These are phyloP conservation scores for Butyriboletus loyo DNA, from an alignment of 768 basidiomycete genomes.

Conservation along the genomic window DNA sequence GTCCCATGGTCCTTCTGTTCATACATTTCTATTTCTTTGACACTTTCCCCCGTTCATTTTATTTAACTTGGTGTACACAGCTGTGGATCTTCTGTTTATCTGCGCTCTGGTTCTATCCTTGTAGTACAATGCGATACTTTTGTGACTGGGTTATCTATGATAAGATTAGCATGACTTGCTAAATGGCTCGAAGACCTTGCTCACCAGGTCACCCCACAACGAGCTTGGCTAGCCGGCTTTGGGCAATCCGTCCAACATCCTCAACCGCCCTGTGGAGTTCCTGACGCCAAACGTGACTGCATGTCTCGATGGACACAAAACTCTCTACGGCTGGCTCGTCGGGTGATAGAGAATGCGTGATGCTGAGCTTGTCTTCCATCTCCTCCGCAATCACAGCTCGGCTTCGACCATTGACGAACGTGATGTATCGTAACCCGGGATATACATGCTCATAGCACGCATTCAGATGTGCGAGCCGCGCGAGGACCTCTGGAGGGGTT, in stretches of 20 bases:
- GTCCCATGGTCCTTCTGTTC: neutral
- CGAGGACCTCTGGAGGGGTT: slow-evolving; percentile 73
- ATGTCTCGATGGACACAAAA: slow-evolving; percentile 37
- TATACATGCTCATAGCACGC: slow-evolving; percentile 70
- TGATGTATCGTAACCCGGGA: slow-evolving; percentile 81
- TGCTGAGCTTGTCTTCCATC: slow-evolving; percentile 66
- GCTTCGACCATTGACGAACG: slow-evolving; percentile 85
- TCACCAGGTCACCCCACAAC: slow-evolving; percentile 3
- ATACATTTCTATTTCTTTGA: slow-evolving; percentile 4
- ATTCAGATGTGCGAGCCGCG: slow-evolving; percentile 72
- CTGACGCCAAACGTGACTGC: slow-evolving; percentile 50
- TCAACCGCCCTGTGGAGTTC: slow-evolving; percentile 72
- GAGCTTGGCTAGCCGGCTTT: slow-evolving; percentile 51
- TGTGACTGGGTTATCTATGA: neutral
- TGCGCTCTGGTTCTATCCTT: slow-evolving; percentile 3
- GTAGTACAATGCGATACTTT: slow-evolving; percentile 14
- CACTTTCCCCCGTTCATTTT: neutral
- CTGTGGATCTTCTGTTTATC: slow-evolving; percentile 2
- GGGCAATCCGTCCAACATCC: slow-evolving; percentile 76
- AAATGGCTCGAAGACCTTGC: neutral
- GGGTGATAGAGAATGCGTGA: slow-evolving; percentile 49
- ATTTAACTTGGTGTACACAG: slow-evolving; percentile 9
- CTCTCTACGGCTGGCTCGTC: slow-evolving; percentile 32
- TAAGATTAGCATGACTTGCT: neutral
- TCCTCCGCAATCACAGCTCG: slow-evolving; percentile 70